Conservation (phyloP, 345 rosid genomes). For the Camelina sativa region DNA sequence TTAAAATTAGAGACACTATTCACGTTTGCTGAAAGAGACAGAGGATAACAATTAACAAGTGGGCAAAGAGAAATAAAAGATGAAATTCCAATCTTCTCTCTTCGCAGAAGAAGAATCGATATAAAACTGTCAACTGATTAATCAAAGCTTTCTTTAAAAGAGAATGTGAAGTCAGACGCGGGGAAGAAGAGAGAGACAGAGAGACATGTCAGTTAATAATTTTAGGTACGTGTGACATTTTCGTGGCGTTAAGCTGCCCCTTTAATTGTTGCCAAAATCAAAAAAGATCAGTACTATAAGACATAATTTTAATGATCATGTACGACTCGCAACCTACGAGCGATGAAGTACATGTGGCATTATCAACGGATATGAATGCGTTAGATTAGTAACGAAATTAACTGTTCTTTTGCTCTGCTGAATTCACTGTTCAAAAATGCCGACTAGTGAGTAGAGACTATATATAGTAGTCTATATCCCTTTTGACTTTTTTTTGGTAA, state of each 20-base stretch:
- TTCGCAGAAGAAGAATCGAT: neutral
- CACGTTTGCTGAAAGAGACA: slow-evolving; percentile 34
- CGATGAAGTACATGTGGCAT: slow-evolving; percentile 23
- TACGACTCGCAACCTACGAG: neutral
- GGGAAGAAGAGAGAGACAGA: slow-evolving; percentile 28
- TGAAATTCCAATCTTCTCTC: neutral
- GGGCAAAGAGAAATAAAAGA: slow-evolving; percentile 16
- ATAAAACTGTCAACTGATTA: slow-evolving; percentile 15
- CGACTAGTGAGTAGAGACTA: neutral
- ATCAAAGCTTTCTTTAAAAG: slow-evolving; percentile 30
- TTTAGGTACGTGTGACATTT: neutral
- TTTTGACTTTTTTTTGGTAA: neutral
- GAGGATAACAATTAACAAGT: neutral
- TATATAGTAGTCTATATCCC: neutral
- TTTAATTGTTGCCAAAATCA: slow-evolving; percentile 33
- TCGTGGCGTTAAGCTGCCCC: slow-evolving; percentile 8
- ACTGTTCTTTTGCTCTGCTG: slow-evolving; percentile 1
- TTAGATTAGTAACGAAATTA: slow-evolving; percentile 24
- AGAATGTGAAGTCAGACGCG: slow-evolving; percentile 24
- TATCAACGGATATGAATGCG: slow-evolving; percentile 7
- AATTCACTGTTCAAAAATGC: neutral
- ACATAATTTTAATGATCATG: slow-evolving; percentile 23
- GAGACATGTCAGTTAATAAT: slow-evolving; percentile 13
- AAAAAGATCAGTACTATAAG: neutral
- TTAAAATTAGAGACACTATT: slow-evolving; percentile 40